Conservation (phyloP, 257 asterid species). For the Capsicum rhomboideum region DNA sequence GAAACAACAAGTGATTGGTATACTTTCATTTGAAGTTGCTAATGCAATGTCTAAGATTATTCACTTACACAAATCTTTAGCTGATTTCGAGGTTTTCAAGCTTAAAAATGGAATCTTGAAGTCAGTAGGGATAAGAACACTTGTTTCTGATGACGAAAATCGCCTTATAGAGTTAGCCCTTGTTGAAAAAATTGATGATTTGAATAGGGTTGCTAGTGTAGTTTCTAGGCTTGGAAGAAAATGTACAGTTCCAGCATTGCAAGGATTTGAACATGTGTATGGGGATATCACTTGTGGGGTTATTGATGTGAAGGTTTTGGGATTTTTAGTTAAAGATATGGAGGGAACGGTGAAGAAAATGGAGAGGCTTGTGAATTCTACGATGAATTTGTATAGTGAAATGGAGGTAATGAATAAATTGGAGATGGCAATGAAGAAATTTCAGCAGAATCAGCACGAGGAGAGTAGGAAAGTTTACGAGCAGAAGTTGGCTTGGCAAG, state of each 20-base stretch:
- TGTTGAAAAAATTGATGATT: slow-evolving; percentile 73
- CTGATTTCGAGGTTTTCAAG: slow-evolving; percentile 43
- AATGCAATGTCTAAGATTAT: slow-evolving; percentile 84
- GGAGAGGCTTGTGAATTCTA: slow-evolving; percentile 59
- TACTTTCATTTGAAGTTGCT: slow-evolving; percentile 93
- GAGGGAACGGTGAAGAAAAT: slow-evolving; percentile 67
- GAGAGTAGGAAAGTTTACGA: slow-evolving; percentile 66
- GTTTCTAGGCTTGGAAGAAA: slow-evolving; percentile 88
- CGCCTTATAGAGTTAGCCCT: slow-evolving; percentile 55
- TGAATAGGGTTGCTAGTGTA: slow-evolving; percentile 58
- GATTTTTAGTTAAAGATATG: slow-evolving; percentile 88
- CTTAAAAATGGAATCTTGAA: slow-evolving; percentile 74
- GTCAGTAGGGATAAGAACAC: slow-evolving; percentile 44
- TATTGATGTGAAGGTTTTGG: slow-evolving; percentile 57
- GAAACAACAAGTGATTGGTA: slow-evolving; percentile 43
- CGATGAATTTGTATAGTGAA: slow-evolving; percentile 47
- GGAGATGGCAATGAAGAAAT: slow-evolving; percentile 66
- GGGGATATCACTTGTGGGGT: slow-evolving; percentile 62
- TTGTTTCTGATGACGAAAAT: slow-evolving; percentile 55
- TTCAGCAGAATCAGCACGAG: slow-evolving; percentile 63
- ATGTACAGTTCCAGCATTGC: slow-evolving; percentile 74
- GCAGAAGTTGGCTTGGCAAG: slow-evolving; percentile 84
- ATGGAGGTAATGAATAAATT: slow-evolving; percentile 70
- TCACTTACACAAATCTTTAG: slow-evolving; percentile 64
- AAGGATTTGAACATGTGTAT: slow-evolving; percentile 93